Conservation (phyloP, 2,329 filamentous ascomycete species). For the Colletotrichum cordylinicola region DNA sequence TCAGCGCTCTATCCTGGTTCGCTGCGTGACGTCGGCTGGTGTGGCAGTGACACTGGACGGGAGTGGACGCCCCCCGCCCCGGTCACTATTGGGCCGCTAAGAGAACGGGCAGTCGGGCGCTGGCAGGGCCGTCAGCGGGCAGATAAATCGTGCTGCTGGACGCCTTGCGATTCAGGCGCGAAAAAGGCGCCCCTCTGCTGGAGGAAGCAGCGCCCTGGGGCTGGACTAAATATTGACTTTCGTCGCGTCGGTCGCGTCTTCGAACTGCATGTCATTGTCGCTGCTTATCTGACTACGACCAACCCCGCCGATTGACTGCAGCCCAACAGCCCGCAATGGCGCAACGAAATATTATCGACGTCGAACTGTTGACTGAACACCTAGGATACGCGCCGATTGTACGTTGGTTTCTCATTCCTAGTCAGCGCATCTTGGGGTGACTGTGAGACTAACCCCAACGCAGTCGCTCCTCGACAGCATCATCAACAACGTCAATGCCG, state of each 20-base stretch:
- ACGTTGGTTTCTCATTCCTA: slow-evolving; percentile 39
- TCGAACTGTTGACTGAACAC: slow-evolving; percentile 87
- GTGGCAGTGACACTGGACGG: slow-evolving; percentile 7
- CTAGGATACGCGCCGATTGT: slow-evolving; percentile 94
- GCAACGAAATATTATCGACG: slow-evolving; percentile 50
- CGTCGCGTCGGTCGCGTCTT: slow-evolving; percentile 22
- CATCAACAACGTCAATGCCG: slow-evolving; percentile 94
- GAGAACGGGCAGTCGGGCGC: background rate
- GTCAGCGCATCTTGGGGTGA: background rate
- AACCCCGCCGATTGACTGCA: background rate
- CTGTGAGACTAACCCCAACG: slow-evolving; percentile 9
- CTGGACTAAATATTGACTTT: slow-evolving; percentile 19
- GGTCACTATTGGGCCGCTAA: slow-evolving; percentile 2
- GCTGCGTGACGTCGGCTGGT: slow-evolving; percentile 13
- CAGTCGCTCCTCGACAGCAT: slow-evolving; percentile 96
- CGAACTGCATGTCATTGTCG: background rate
- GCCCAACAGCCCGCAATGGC: slow-evolving; percentile 1
- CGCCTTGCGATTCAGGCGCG: slow-evolving; percentile 21
- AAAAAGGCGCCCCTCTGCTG: background rate
- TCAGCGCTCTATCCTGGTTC: slow-evolving; percentile 15
- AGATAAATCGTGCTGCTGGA: background rate
- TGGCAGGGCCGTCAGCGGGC: background rate
- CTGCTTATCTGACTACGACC: background rate
- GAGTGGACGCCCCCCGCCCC: background rate
- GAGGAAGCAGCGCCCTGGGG: background rate